phyloP scores from a whole-genome alignment of 352 stramenopile species.

The Pythium folliculosum region DNA sequence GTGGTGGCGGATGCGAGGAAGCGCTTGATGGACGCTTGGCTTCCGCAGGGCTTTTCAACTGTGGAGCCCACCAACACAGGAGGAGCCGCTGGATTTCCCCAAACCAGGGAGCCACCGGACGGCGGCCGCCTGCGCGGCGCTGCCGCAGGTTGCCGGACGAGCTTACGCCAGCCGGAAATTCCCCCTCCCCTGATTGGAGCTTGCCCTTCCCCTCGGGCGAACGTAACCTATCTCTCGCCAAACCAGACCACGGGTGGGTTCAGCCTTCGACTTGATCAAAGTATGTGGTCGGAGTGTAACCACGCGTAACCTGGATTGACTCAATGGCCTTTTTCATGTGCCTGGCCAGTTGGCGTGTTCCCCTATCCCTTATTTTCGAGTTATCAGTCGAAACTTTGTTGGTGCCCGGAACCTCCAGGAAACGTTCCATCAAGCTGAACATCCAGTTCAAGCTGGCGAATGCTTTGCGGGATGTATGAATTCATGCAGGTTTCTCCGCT shows the following conservation, averaged over 20 bases:
- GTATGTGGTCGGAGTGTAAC: conserved; percentile 7
- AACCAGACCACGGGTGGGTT: conserved; percentile 12
- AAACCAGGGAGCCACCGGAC: background rate
- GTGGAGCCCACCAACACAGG: background rate
- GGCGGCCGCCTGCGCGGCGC: background rate
- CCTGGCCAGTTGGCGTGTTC: background rate
- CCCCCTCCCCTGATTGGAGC: conserved; percentile 12
- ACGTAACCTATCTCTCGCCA: conserved; percentile 1
- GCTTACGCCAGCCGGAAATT: background rate
- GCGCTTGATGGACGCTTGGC: conserved; percentile 12
- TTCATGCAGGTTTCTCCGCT: conserved; percentile 3
- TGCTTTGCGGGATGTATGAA: background rate
- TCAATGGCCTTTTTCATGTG: conserved; percentile 16
- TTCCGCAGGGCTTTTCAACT: conserved; percentile 9
- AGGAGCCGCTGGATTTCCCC: conserved; percentile 7
- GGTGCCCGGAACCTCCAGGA: conserved; percentile 6
- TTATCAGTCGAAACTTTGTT: conserved; percentile 23
- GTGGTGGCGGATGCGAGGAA: background rate
- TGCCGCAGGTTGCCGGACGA: background rate
- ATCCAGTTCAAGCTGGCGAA: conserved; percentile 12
- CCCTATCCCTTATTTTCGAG: conserved; percentile 21
- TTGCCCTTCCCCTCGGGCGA: conserved; percentile 19
- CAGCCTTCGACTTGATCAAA: conserved; percentile 9
- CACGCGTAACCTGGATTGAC: conserved; percentile 7
- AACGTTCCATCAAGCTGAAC: conserved; percentile 15